These are phyloP conservation scores for Alternaria dauci DNA, from an alignment of 2,329 filamentous ascomycete genomes.

Conservation along the genomic window DNA sequence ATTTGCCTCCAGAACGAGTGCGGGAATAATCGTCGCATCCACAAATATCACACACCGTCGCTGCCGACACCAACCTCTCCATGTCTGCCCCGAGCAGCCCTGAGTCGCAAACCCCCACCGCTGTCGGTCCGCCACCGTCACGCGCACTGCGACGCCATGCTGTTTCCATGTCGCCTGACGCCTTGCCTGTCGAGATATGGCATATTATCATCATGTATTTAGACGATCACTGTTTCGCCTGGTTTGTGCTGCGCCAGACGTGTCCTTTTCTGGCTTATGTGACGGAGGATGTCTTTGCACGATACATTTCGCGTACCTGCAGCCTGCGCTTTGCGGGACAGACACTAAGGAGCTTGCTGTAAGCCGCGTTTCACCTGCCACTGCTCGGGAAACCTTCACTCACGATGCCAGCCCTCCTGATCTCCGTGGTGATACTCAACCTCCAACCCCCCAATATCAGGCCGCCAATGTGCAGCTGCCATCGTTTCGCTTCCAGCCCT, in stretches of 20 bases:
- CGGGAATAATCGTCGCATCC: slow-evolving; percentile 23
- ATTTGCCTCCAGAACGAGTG: slow-evolving; percentile 12
- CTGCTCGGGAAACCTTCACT: slow-evolving; percentile 14
- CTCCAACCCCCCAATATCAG: neutral
- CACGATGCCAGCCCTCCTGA: slow-evolving; percentile 13
- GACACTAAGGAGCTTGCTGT: slow-evolving; percentile 22
- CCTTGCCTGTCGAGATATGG: slow-evolving; percentile 29
- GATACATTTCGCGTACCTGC: slow-evolving; percentile 24
- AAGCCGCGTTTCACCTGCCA: slow-evolving; percentile 19
- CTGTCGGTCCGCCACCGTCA: slow-evolving; percentile 21
- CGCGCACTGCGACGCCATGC: slow-evolving; percentile 6
- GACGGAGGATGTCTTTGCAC: slow-evolving; percentile 29
- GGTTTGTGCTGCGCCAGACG: slow-evolving; percentile 31
- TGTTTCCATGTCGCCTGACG: slow-evolving; percentile 15
- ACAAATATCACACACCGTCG: slow-evolving; percentile 8
- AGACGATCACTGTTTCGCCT: slow-evolving; percentile 31
- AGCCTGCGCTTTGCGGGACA: slow-evolving; percentile 28
- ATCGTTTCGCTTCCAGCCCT: slow-evolving; percentile 30
- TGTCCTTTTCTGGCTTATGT: slow-evolving; percentile 21
- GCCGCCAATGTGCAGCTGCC: slow-evolving; percentile 12
- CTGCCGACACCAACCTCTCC: slow-evolving; percentile 18
- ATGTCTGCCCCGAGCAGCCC: slow-evolving; percentile 10
- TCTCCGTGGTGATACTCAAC: slow-evolving; percentile 9
- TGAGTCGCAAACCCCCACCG: slow-evolving; percentile 18
- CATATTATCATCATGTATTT: slow-evolving; percentile 22